phyloP scores from a whole-genome alignment of 805 yeast genomes.

The Soucietia sequanensis region DNA sequence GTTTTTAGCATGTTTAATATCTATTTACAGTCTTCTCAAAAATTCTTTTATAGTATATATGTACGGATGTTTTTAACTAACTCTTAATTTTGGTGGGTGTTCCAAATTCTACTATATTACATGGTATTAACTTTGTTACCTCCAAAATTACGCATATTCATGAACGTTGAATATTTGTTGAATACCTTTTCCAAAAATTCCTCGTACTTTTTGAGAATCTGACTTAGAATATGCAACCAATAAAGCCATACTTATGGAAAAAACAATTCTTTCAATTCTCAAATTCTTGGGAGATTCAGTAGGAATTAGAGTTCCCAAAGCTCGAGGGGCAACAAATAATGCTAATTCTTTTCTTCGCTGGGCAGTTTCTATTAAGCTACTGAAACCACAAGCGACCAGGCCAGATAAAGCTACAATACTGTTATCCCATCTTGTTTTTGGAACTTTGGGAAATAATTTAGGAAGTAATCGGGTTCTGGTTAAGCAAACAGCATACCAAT shows the following conservation, averaged over 20 bases:
- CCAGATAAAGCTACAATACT: conserved; percentile 42
- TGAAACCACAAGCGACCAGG: conserved; percentile 39
- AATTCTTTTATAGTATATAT: too few species aligned
- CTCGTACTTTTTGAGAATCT: conserved; percentile 31
- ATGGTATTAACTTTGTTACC: too few species aligned
- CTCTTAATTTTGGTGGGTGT: too few species aligned
- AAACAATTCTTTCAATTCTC: conserved; percentile 27
- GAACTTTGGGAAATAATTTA: conserved; percentile 32
- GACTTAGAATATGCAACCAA: conserved; percentile 33
- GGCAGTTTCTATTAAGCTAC: conserved; percentile 37
- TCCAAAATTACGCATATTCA: not conserved
- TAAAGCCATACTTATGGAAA: conserved; percentile 33
- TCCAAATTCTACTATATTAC: too few species aligned
- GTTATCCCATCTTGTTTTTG: conserved; percentile 34
- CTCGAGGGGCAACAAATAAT: conserved; percentile 44
- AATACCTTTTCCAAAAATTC: conserved; percentile 34
- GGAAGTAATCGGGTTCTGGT: conserved; percentile 41
- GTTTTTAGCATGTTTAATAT: too few species aligned
- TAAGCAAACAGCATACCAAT: conserved; percentile 50
- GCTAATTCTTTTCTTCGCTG: conserved; percentile 48
- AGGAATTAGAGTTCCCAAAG: conserved; percentile 32
- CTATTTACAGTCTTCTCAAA: too few species aligned
- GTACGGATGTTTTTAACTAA: too few species aligned
- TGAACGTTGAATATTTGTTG: conserved; percentile 3
- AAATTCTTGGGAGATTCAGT: conserved; percentile 22